Base-by-base conservation (phyloP, 1,139 yeast species). In the Yarrowia galli region DNA sequence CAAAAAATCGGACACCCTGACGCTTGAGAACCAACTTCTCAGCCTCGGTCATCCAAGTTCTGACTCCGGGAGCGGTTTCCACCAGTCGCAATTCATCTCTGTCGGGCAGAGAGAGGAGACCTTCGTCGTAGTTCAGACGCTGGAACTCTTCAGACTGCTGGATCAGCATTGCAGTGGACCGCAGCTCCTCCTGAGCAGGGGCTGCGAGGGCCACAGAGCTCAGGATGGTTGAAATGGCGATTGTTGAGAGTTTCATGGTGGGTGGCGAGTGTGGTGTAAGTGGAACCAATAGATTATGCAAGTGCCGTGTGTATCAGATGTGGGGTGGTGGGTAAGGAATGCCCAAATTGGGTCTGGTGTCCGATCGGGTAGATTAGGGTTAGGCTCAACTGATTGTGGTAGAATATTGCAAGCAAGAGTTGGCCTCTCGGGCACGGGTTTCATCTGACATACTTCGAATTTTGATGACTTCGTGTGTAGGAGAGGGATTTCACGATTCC, bases 1-100 rank as follows among this genome's bases (percentile, higher is more conserved):
- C 97, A 72, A 91, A 85, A 75, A 90, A 91, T 48, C 81, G 83
- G 49, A 82, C 77, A 58, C 89, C 87, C 35, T 81, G 77, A 68
- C 88, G 81, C 74, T 82, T 84, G 70, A 89, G 80, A 13, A 77
- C 75, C 68, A 86, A 76, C 76, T 90, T 88, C 63, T 87, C 88
- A 9, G 77, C 75, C 73, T 90, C 96, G 18, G 82, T 77, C 64
- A 85, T 85, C 67, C 82, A 75, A 60, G 80, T 76, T 65, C 80
- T 79, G 25, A 80, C 78, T 45, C 74, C 76, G 6, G 74, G 73
- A 20, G 73, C 75, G 58, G 76, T 69, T 72, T 78, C 77, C 53
- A 79, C 71, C 43, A 78, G 71, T 54, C 81, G 74, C 68, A 68
- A 69, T 58, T 71, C 75, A 40, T 61, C 66, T 38, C 46, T 15